Conservation (phyloP, 192 early-diverging fungal genomes). For the Gryganskiella cystojenkinii region DNA sequence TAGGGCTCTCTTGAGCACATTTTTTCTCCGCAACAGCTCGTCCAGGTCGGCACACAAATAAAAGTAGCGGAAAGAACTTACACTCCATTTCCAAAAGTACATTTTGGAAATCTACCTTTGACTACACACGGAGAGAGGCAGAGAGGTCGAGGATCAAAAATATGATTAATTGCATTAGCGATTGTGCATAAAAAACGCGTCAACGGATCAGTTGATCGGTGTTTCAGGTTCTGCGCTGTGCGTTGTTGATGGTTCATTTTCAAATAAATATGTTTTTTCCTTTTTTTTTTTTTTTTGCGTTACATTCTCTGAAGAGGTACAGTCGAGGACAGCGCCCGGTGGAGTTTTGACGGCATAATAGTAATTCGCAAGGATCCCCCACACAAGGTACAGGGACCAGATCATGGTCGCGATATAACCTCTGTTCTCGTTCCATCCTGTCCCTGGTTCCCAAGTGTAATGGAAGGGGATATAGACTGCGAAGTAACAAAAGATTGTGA, state of each 20-base stretch:
- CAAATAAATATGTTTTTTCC: too few species aligned
- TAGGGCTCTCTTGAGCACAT: too few species aligned
- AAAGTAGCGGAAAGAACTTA: slow-evolving; percentile 12
- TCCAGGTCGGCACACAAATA: neutral
- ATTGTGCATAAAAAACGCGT: too few species aligned
- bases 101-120: slow-evolving; percentile 42
- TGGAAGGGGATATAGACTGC: slow-evolving; percentile 59
- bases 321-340: slow-evolving; percentile 57
- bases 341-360: slow-evolving; percentile 66
- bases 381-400: slow-evolving; percentile 60
- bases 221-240: neutral
- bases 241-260: neutral
- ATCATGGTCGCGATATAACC: slow-evolving; percentile 33
- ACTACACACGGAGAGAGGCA: slow-evolving; percentile 9
- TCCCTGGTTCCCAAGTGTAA: slow-evolving; percentile 47
- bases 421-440: slow-evolving; percentile 20
- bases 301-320: slow-evolving; percentile 15
- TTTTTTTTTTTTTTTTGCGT: too few species aligned
- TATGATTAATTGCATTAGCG: too few species aligned
- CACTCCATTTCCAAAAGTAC: slow-evolving; percentile 60
- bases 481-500: slow-evolving; percentile 56
- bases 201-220: neutral
- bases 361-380: slow-evolving; percentile 63
- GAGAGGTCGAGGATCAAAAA: neutral
- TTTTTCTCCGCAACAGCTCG: too few species aligned